Evolutionary conservation across 192 early-diverging fungal species (phyloP), one percentile per base, ranked within the genome.

Genomic region (Rhizoclosmatium sp.): DNA sequence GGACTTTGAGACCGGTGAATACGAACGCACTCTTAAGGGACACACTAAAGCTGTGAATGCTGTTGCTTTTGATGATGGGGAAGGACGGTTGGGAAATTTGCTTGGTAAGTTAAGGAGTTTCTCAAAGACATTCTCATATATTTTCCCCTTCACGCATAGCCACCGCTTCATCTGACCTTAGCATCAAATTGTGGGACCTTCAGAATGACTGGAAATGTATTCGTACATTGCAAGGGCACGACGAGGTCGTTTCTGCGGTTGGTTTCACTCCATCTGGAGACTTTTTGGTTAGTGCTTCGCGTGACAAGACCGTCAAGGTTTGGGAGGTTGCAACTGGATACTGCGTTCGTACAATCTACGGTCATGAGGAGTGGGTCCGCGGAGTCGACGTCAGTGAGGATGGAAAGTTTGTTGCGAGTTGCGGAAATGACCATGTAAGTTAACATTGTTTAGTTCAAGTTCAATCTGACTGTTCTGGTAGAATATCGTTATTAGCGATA

Each of bases 41-140:
- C 97, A 99, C 80, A 99, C 97, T 1, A 96, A 97, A 76, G 87
- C 96, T 12, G 95, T 99, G n/a, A 93, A 94, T 79, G 93, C 93
- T 89, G 68, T 98, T 40, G 87, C 90, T 0, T 98, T 93, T 81
- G n/a, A 23, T 49, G 51, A 59, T 1, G 7, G 5, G 5, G 70
- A 59, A 16, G 93, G 94, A 78, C 61, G 91, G 10, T 94, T 95
- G 65, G 96, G 97, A 49, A 87, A 90, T 4, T 86, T 92, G 64
- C 82, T 97, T 61, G 92, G 94, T 95, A 89, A 75, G 82, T 56
- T 47, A 40, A 44, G 31, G 31, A 46, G 12, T 61, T 41, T 77
- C 42, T 2, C 62, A 2, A 19, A 0, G 59, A n/a, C 12, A 42
- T 10, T n/a, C 5, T 45, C 65, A 47, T 21, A 23, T 56, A 47